Evolutionary conservation across 2,329 filamentous ascomycete species (phyloP), one percentile per base, ranked within the genome.

Genomic region (Neofusicoccum umdonicola): DNA sequence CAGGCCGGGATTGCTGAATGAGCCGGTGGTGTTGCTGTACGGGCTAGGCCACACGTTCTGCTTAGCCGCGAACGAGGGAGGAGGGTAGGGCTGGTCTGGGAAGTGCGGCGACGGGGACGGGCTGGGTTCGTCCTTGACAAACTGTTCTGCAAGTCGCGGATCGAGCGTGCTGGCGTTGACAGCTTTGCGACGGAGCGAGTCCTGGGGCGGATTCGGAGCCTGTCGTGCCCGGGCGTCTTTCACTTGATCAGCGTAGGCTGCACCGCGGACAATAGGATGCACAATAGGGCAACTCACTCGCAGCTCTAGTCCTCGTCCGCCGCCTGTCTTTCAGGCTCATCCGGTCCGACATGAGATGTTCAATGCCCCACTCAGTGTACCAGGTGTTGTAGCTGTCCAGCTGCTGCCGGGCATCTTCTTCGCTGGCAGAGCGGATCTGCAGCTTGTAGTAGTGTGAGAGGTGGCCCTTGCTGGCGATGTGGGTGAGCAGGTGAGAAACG

Each of bases 381-480:
- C 94, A 97, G 41, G 81, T 79, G 64, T 96, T 88, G 73, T 92
- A 97, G 50, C 83, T 79, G 41, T 87, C 83, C 50, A 96, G 81
- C 37, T 85, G 76, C 11, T 84, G 76, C 27, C 84, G 82, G n/a
- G 90, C 87, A n/a, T 80, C 79, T n/a, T 83, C 77, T 66, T 96
- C 90, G 51, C 85, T 83, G 62, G 87, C 84, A 63, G 89, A 86
- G 65, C 86, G 87, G 69, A 97, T 86, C 71, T 92, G 89, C 61
- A 92, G 84, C 72, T 92, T 92, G 80, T 93, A 96, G 71, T 91
- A 88, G 74, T 92, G 86, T 66, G 92, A 88, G 39, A 97, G 82
- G 75, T 98, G 94, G n/a, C 90, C 90, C 75, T 97, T 97, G 68
- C 93, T 97, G 66, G 90, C 88, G 67, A 97, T 87, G 74, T 98